Conservation (phyloP, 805 yeast genomes). For the Ogataea angusta region DNA sequence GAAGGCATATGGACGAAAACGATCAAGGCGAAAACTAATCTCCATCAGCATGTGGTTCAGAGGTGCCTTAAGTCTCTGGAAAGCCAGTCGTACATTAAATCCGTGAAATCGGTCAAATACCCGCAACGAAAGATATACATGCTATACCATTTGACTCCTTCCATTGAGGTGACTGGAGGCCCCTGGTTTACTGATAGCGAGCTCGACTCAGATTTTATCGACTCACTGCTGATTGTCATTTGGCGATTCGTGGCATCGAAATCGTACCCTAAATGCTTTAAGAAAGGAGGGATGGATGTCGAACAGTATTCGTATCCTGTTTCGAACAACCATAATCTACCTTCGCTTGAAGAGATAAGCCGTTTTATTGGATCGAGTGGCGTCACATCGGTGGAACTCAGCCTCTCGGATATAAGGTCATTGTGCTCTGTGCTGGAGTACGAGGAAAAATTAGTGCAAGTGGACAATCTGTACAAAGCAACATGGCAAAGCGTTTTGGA, state of each 20-base stretch:
- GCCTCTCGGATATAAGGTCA: slow-evolving; percentile 68
- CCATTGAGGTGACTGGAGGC: slow-evolving; percentile 95
- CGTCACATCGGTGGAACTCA: slow-evolving; percentile 79
- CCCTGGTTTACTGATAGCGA: slow-evolving; percentile 99
- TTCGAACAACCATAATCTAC: slow-evolving; percentile 44
- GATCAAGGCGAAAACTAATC: slow-evolving; percentile 78
- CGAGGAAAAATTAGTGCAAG: slow-evolving; percentile 79
- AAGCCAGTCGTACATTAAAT: slow-evolving; percentile 76
- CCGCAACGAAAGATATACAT: slow-evolving; percentile 96
- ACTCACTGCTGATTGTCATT: slow-evolving; percentile 72
- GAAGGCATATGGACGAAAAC: slow-evolving; percentile 97
- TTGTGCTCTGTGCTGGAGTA: slow-evolving; percentile 83
- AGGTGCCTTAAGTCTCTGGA: slow-evolving; percentile 81
- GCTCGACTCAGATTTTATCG: slow-evolving; percentile 89
- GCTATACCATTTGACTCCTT: slow-evolving; percentile 90
- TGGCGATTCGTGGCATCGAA: slow-evolving; percentile 82
- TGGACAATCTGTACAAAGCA: slow-evolving; percentile 66
- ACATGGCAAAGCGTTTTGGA: slow-evolving; percentile 80
- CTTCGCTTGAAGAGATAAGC: slow-evolving; percentile 69
- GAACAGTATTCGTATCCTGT: slow-evolving; percentile 30
- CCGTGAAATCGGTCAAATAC: slow-evolving; percentile 82
- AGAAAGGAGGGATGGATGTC: slow-evolving; percentile 29
- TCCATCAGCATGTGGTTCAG: slow-evolving; percentile 87
- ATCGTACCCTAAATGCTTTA: slow-evolving; percentile 73
- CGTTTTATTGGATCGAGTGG: slow-evolving; percentile 69